Conservation (phyloP, 371 early-diverging fungal genomes). For the Chytridium lagenaria region DNA sequence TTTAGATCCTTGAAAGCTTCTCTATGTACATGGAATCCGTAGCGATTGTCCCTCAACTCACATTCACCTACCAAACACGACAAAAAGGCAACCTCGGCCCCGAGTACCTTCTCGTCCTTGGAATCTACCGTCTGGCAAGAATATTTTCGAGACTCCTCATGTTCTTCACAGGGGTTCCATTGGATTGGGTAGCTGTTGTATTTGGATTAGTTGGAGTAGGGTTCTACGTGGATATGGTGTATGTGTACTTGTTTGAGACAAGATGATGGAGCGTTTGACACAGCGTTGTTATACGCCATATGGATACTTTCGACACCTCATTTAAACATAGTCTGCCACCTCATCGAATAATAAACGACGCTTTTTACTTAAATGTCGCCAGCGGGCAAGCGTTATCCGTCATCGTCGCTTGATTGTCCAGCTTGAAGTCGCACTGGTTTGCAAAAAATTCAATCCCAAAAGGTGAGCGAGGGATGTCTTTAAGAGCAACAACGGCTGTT, state of each 20-base stretch:
- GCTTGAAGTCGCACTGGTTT: too few relatives aligned
- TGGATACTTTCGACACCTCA: too few relatives aligned
- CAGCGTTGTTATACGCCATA: too few relatives aligned
- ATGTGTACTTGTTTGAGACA: constrained; percentile 8
- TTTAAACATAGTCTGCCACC: too few relatives aligned
- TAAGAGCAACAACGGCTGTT: too few relatives aligned
- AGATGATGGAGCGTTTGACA: neutral
- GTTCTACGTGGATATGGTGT: constrained; percentile 4
- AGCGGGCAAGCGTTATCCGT: too few relatives aligned
- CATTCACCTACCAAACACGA: neutral
- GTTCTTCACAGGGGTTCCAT: neutral
- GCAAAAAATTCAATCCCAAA: too few relatives aligned
- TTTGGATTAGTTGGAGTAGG: neutral
- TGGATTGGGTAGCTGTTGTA: neutral
- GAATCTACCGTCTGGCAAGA: constrained; percentile 12
- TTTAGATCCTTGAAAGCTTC: constrained; percentile 7
- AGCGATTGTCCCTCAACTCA: constrained; percentile 18
- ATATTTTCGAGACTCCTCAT: neutral
- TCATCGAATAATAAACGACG: too few relatives aligned
- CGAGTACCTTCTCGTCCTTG: constrained; percentile 16
- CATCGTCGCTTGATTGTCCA: too few relatives aligned
- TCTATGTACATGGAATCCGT: constrained; percentile 17
- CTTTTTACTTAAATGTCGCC: too few relatives aligned
- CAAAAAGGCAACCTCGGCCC: constrained; percentile 9
- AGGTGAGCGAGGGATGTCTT: too few relatives aligned